Evolutionary conservation across 306 rosid species (phyloP).

Genomic region (Sicyos edulis): DNA sequence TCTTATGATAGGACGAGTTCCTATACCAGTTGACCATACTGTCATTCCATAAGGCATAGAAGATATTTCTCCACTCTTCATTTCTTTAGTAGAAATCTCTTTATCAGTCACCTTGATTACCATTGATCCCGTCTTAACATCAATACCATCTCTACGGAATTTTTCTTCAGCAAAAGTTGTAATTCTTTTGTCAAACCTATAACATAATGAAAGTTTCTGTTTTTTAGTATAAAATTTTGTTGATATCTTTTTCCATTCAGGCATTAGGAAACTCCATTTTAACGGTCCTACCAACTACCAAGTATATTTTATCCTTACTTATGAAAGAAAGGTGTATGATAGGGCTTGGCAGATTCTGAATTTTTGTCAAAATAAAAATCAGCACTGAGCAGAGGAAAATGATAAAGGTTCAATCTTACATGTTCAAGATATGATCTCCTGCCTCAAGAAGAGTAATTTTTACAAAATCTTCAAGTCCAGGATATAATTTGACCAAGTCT

Average conservation of each 20-base stretch:
- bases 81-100: slow-evolving; percentile 70
- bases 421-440: slow-evolving; percentile 75
- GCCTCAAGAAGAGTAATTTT: slow-evolving; percentile 91
- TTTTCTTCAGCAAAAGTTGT: slow-evolving; percentile 86
- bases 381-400: neutral
- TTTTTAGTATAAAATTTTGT: neutral
- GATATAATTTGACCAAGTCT: slow-evolving; percentile 71
- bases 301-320: neutral
- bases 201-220: slow-evolving; percentile 21
- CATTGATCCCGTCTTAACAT: slow-evolving; percentile 93
- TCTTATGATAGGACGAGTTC: slow-evolving; percentile 77
- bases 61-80: slow-evolving; percentile 64
- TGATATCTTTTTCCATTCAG: neutral
- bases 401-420: slow-evolving; percentile 40
- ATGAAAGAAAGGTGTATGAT: neutral
- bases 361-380: neutral
- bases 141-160: slow-evolving; percentile 75
- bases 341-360: neutral
- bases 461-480: slow-evolving; percentile 57
- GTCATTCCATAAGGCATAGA: slow-evolving; percentile 85
- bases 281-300: neutral
- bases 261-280: slow-evolving; percentile 7
- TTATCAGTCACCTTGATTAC: slow-evolving; percentile 77
- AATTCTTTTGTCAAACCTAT: slow-evolving; percentile 94
- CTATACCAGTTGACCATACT: slow-evolving; percentile 96